These are phyloP conservation scores for Clonostachys solani DNA, from an alignment of 2,329 filamentous ascomycete species.

Conservation along the genomic window DNA sequence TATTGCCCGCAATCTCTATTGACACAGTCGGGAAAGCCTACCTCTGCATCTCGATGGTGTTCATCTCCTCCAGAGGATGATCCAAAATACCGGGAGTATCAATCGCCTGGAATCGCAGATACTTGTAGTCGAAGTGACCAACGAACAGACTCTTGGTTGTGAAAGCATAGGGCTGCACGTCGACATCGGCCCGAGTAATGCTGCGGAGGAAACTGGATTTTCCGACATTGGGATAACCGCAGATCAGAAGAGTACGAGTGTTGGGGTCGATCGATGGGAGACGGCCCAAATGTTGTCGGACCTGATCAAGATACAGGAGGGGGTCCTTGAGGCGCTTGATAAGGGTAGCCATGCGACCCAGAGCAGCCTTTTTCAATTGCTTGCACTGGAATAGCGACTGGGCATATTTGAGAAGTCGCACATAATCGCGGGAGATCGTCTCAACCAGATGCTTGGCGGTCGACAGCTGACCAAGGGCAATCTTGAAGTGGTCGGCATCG, in stretches of 20 bases:
- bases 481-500: slow-evolving; percentile 96
- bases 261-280: slow-evolving; percentile 98
- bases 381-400: slow-evolving; percentile 98
- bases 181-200: slow-evolving; percentile 90
- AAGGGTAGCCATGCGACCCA: slow-evolving; percentile 98
- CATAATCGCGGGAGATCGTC: slow-evolving; percentile 93
- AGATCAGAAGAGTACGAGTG: slow-evolving; percentile 91
- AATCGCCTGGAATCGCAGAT: slow-evolving; percentile 63
- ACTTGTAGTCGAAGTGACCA: slow-evolving; percentile 95
- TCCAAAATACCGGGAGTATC: slow-evolving; percentile 98
- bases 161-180: slow-evolving; percentile 97
- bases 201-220: slow-evolving; percentile 95
- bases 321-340: slow-evolving; percentile 93
- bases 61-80: slow-evolving; percentile 98
- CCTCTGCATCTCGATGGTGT: slow-evolving; percentile 96
- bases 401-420: slow-evolving; percentile 87
- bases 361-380: slow-evolving; percentile 91
- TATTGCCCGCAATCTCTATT: too few species aligned
- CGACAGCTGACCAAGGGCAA: slow-evolving; percentile 90
- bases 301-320: slow-evolving; percentile 88
- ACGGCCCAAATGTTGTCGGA: slow-evolving; percentile 91
- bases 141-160: slow-evolving; percentile 97
- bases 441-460: slow-evolving; percentile 96
- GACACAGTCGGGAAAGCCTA: too few species aligned
- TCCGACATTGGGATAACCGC: slow-evolving; percentile 95